Evolutionary conservation across 371 early-diverging fungal genomes (phyloP), one percentile per base, ranked within the genome.

Genomic region (Mortierella sp.): DNA sequence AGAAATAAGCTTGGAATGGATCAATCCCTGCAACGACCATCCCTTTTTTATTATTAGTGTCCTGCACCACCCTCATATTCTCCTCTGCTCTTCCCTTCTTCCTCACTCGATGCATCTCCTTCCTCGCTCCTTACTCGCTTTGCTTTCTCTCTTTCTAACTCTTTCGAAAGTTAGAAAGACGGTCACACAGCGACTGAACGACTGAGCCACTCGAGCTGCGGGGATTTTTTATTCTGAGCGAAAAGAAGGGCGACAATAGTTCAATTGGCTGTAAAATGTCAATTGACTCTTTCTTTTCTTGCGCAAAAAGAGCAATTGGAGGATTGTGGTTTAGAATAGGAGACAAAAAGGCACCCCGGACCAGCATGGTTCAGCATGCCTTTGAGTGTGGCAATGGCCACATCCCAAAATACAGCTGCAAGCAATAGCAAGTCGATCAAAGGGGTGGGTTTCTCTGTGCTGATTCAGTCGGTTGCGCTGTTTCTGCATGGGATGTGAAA

Each of bases 141-240:
- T 59, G 16, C 61, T 34, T 28, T 11, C 34, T 28, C 53, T 16
- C 16, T 19, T 61, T 61, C 16, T n/a, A n/a, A 11, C 16, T 26
- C 16, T 19, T 19, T 34, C 21, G 61, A 34, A 61, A 34, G 19
- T 2, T 61, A 61, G 61, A 61, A 61, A 34, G 16, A 19, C 34
- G 19, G 61, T 61, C 61, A 61, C 61, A 31, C 26, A 19, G 21
- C 19, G 34, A 61, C 50, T 16, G 43, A 57, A 26, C 26, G 57
- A 57, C 57, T 57, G 61, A 61, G 61, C 61, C 61, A 61, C 61
- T 31, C 19, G 31, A 34, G 61, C 61, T 61, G 61, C 61, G 61
- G 61, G 61, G 61, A 61, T 61, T 61, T 61, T 61, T 61, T 57
- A 28, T 55, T 8, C 8, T 16, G 13, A 28, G 26, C 16, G 5